Evolutionary conservation across 768 basidiomycete species (phyloP).

Genomic region (Amanita pseudoporphyria): DNA sequence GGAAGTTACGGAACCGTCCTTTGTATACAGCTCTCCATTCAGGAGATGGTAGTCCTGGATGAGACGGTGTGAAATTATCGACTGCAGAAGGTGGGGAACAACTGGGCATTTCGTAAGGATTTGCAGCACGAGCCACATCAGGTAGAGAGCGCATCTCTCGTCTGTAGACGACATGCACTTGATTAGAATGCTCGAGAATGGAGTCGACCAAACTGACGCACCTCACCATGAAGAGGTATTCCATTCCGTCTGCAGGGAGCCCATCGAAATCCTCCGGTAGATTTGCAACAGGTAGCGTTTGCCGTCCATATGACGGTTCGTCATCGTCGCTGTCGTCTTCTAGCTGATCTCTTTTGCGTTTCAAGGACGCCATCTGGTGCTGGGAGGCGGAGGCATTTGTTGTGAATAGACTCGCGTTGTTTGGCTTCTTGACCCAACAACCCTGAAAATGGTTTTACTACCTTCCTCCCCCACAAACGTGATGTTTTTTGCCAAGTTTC

Average conservation of each 20-base stretch:
- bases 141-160: slow-evolving; percentile 65
- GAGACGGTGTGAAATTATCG: slow-evolving; percentile 15
- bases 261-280: slow-evolving; percentile 61
- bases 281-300: slow-evolving; percentile 74
- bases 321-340: slow-evolving; percentile 52
- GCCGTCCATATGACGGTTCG: slow-evolving; percentile 51
- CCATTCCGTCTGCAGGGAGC: slow-evolving; percentile 60
- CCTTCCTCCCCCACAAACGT: too few species aligned
- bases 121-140: slow-evolving; percentile 49
- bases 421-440: not conserved
- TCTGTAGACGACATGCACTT: slow-evolving; percentile 26
- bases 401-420: slow-evolving; percentile 1
- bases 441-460: not conserved
- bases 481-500: too few species aligned
- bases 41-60: slow-evolving; percentile 44
- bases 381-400: slow-evolving; percentile 3
- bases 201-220: slow-evolving; percentile 19
- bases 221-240: slow-evolving; percentile 81
- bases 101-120: slow-evolving; percentile 51
- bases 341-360: slow-evolving; percentile 45
- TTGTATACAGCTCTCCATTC: slow-evolving; percentile 58
- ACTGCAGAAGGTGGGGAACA: slow-evolving; percentile 11
- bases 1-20: slow-evolving; percentile 53
- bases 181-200: not conserved
- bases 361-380: slow-evolving; percentile 23